Base-by-base conservation (phyloP, 2,329 filamentous ascomycete species). In the Colletotrichum sp. region DNA sequence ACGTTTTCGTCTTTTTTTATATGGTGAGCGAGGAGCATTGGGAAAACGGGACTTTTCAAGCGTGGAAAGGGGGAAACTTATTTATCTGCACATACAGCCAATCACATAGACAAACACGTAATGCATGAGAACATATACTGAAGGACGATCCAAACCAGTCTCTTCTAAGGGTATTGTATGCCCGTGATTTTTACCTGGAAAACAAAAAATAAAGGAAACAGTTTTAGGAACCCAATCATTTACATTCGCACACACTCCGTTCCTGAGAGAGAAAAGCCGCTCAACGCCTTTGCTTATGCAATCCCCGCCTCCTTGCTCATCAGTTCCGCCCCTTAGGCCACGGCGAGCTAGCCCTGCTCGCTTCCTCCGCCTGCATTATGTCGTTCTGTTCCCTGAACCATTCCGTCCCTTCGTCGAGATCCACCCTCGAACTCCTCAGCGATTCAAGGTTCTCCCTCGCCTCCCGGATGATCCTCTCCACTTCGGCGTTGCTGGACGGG, bases 341-440 rank as follows among this genome's bases (percentile, higher is more conserved):
- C 13, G 84, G 83, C 43, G 84, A 83, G 32, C 82, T 82, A 7
- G 77, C 82, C 73, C 83, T 82, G 67, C 82, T 86, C 52, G 77
- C 73, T 71, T 86, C 84, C 76, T 83, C 84, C 74, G 82, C 85
- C 69, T 85, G 84, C 76, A 89, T 76, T 55, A 83, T 83, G 70
- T 86, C 84, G 48, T 85, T 88, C 79, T 90, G 87, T 68, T 85
- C 83, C 69, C 81, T 83, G 79, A 86, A 88, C 88, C 88, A 90
- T 24, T 83, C 82, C n/a, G 83, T 83, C 18, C 84, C 87, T 77
- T 88, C 84, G 76, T 89, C 86, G 81, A 90, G 83, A 72, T 88
- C 87, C 72, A 85, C 82, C 16, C 86, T 83, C 78, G 87, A 82
- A 67, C 83, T 82, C 48, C 83, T 83, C 55, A 89, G 83, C 77